Base-by-base conservation (phyloP, 495 filamentous ascomycete species). In the Lasiosphaeris hirsuta region DNA sequence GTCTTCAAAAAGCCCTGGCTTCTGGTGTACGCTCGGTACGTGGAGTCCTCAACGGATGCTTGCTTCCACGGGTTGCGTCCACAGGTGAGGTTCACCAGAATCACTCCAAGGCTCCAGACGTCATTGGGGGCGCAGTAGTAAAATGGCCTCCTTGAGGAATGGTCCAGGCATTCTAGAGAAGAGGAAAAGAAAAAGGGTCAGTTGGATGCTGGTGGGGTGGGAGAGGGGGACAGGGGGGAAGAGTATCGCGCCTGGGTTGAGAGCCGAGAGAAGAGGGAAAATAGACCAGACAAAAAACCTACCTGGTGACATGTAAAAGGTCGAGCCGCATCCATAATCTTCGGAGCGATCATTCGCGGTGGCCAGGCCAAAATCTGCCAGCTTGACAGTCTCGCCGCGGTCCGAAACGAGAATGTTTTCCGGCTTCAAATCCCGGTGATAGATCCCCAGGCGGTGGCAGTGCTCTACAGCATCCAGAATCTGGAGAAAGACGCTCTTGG, bases 271-370 rank as follows among this genome's bases (percentile, higher is more conserved):
- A 34, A 44, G 43, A 52, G 34, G 36, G 37, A 46, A 59, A 18
- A 51, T 34, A 43, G 48, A 50, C 49, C 57, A 15, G 52, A 46
- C 18, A 19, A 54, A 58, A 42, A 59, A 72, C 81, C 74, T 89
- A 97, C 94, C 94, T 83, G 94, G 94, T 56, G 88, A 93, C 95
- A 97, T 97, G 78, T 99, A 97, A 70, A 99, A 97, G 11, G 94
- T 97, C 14, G 93, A 97, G 48, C 94, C 94, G 72, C 95, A 99
- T 54, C 95, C 95, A 73, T 96, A 97, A 72, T 99, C 94, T 58
- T 92, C 86, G 57, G 93, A 95, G 57, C 86, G 76, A 53, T 85
- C 81, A 56, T 93, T 90, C 34, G 83, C 83, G 18, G 90, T 97
- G 42, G 94, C 94, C 39, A 97, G 82, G 66, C 95, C 94, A 79